Evolutionary conservation across 164 flowering plant genomes (phyloP).

Genomic region (Dillenia turbinata): DNA sequence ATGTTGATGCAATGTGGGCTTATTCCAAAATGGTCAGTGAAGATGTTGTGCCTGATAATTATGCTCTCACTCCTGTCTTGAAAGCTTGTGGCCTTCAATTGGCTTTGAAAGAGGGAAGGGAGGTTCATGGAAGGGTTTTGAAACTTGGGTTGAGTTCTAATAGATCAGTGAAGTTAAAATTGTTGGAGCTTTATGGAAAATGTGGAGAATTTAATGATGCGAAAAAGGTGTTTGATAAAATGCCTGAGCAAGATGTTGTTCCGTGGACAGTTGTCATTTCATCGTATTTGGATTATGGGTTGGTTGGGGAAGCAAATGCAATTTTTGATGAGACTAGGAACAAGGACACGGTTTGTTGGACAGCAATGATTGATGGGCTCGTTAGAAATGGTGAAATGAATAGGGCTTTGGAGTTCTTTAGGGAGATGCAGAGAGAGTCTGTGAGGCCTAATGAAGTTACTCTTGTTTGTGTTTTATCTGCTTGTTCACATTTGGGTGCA

Average conservation of each 20-base stretch:
- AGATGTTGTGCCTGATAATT: slow-evolving; percentile 18
- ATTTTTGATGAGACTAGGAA: slow-evolving; percentile 12
- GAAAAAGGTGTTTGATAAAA: slow-evolving; percentile 20
- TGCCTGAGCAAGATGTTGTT: slow-evolving; percentile 26
- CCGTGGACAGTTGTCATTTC: slow-evolving; percentile 27
- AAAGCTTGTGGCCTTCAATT: slow-evolving; percentile 23
- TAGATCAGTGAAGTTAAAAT: slow-evolving; percentile 19
- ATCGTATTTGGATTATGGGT: slow-evolving; percentile 20
- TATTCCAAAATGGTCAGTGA: slow-evolving; percentile 18
- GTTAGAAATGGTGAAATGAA: slow-evolving; percentile 28
- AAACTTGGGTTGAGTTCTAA: slow-evolving; percentile 22
- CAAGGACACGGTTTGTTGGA: slow-evolving; percentile 44
- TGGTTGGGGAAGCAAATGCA: slow-evolving; percentile 18
- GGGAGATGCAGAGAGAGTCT: slow-evolving; percentile 28
- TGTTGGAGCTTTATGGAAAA: slow-evolving; percentile 32
- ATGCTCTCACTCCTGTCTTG: slow-evolving; percentile 18
- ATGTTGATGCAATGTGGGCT: slow-evolving; percentile 17
- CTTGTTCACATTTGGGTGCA: slow-evolving; percentile 41
- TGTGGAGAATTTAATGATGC: slow-evolving; percentile 29
- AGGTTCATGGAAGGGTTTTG: slow-evolving; percentile 30
- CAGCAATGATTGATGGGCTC: slow-evolving; percentile 41
- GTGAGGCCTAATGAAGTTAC: slow-evolving; percentile 39
- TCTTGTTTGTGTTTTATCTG: slow-evolving; percentile 34
- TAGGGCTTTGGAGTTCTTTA: slow-evolving; percentile 32
- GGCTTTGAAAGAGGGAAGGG: slow-evolving; percentile 20